A percentile compares a stretch with the other conserved stretches of the same genome.
These are phyloP conservation scores for Rhizopus arrhizus DNA, from an alignment of 371 early-diverging fungal genomes.

Conservation along the genomic window DNA sequence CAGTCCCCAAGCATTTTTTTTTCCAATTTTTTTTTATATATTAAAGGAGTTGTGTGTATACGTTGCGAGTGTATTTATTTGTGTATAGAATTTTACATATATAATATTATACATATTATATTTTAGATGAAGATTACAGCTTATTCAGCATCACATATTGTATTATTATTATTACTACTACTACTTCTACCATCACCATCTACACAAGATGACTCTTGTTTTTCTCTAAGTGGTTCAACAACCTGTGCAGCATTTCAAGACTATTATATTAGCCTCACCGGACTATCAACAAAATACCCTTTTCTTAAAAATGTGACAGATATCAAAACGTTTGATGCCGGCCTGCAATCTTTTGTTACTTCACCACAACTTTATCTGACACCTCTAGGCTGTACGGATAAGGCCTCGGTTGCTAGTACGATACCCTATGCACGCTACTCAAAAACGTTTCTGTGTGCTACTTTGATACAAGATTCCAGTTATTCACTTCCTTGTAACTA, in stretches of 20 bases:
- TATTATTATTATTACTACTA: neutral
- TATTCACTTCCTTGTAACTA: conserved; percentile 47
- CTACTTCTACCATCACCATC: neutral
- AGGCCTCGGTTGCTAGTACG: conserved; percentile 14
- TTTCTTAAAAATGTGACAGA: conserved; percentile 35
- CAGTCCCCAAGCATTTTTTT: too few relatives aligned
- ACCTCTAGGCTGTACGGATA: conserved; percentile 34
- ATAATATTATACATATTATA: too few relatives aligned
- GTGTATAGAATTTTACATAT: too few relatives aligned
- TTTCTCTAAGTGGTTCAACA: conserved; percentile 38
- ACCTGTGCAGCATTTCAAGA: conserved; percentile 45
- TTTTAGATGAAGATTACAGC: neutral
- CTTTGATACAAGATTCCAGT: conserved; percentile 36
- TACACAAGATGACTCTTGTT: conserved; percentile 27
- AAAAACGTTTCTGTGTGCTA: conserved; percentile 37
- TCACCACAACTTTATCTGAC: conserved; percentile 32
- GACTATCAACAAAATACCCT: conserved; percentile 25
- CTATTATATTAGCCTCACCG: conserved; percentile 40
- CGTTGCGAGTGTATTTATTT: too few relatives aligned
- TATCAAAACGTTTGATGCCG: conserved; percentile 41
- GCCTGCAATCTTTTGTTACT: conserved; percentile 28
- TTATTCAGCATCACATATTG: neutral
- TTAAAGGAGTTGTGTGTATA: too few relatives aligned
- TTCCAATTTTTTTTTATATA: too few relatives aligned
- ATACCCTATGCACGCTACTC: conserved; percentile 53